Base-by-base conservation (phyloP, 345 rosid species). In the Reutealis trisperma region DNA sequence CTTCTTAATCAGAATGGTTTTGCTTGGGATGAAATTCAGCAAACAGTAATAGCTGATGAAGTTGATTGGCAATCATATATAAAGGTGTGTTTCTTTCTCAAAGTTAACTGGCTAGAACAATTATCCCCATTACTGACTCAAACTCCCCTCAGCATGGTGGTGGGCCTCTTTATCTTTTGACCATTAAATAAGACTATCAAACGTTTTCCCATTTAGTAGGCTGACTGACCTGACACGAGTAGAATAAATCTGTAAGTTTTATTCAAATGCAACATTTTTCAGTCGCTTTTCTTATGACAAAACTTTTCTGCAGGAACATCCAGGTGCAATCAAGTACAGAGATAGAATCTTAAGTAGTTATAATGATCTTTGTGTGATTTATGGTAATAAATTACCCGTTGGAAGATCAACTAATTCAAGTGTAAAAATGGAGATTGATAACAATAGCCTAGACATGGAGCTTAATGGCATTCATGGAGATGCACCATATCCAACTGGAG, bases 1-100 rank as follows among this genome's bases (percentile, higher is more conserved):
- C 41, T 80, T 71, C 79, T 80, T 32, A 75, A 49, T 75, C 79
- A 71, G 67, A 59, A 70, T 37, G 83, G 79, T 58, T 80, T 75
- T 75, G 37, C 75, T 18, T 80, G 79, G 83, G 79, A 80, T 21
- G 76, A 71, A 24, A 64, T 27, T 59, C n/a, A 58, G 52, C 63
- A 75, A 49, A 57, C 14, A 22, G 61, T 71, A 34, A 41, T 76
- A 2, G 83, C 83, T 30, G 10, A 63, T 54, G 69, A 71, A 71
- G 67, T 54, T 22, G 72, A 63, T 37, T 80, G 83, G 79, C 60
- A 65, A 74, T 71, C 55, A 64, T 75, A 59, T 71, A 64, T 75
- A n/a, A 64, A 80, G 83, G 83, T 75, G 55, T 63, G 45, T 74
- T 83, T 57, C 68, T 37, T 78, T 82, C 63, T 70, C 16, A 21